Conservation (phyloP, 768 basidiomycete species). For the Hydnomerulius pinastri region DNA sequence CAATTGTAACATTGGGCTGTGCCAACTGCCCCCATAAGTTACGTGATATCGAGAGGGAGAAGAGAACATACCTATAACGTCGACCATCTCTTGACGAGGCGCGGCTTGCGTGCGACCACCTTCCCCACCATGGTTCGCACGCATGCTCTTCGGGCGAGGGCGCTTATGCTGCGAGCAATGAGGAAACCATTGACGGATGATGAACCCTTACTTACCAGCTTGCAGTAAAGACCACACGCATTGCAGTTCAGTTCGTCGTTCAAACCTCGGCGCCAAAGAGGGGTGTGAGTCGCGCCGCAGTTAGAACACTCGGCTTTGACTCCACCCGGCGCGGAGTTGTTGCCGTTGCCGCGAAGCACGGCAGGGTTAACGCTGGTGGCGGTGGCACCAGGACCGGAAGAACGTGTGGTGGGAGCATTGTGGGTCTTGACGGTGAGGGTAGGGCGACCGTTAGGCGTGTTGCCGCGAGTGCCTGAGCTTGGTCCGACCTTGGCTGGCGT, state of each 20-base stretch:
- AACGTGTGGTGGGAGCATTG: constrained; percentile 42
- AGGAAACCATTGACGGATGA: not conserved
- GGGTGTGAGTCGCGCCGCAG: constrained; percentile 87
- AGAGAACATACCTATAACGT: constrained; percentile 64
- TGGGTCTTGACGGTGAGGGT: constrained; percentile 65
- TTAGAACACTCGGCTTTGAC: constrained; percentile 86
- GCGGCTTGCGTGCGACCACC: constrained; percentile 62
- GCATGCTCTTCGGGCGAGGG: constrained; percentile 86
- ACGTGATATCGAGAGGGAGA: constrained; percentile 29
- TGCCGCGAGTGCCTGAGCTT: constrained; percentile 50
- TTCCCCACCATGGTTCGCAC: constrained; percentile 74
- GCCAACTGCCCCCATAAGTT: constrained; percentile 31
- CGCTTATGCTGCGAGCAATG: constrained; percentile 67
- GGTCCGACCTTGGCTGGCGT: constrained; percentile 60
- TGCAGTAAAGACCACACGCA: constrained; percentile 86
- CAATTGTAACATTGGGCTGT: constrained; percentile 88
- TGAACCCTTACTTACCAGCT: constrained; percentile 54
- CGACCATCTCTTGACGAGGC: constrained; percentile 69
- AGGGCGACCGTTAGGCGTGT: constrained; percentile 49
- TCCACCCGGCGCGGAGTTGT: constrained; percentile 51
- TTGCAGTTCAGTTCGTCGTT: constrained; percentile 92
- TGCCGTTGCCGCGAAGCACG: constrained; percentile 32
- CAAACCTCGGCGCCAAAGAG: constrained; percentile 82
- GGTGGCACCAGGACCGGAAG: constrained; percentile 66
- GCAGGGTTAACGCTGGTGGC: constrained; percentile 57